Evolutionary conservation across 306 rosid species (phyloP).

Genomic region (Cucumis melo): DNA sequence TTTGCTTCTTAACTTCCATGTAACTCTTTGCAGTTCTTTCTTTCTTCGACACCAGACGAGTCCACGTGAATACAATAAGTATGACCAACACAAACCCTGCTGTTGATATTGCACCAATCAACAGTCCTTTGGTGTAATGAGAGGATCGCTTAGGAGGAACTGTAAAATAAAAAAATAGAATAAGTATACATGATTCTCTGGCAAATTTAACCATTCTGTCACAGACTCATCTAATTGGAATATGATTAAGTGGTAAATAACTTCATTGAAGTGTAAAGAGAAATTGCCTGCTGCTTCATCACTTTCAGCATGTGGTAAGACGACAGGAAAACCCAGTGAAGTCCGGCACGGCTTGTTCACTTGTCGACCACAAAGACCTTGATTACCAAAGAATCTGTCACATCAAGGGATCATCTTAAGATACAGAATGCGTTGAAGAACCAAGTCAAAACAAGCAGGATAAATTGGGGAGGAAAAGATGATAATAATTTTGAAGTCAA

Average conservation of each 20-base stretch:
- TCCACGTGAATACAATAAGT: conserved; percentile 57
- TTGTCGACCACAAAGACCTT: conserved; percentile 91
- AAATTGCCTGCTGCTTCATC: conserved; percentile 80
- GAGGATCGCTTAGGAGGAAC: conserved; percentile 63
- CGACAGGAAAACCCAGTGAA: conserved; percentile 89
- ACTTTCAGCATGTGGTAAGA: conserved; percentile 78
- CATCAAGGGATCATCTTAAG: neutral
- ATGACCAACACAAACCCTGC: conserved; percentile 42
- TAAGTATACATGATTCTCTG: neutral
- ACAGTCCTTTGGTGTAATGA: conserved; percentile 55
- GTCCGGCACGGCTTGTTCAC: conserved; percentile 71
- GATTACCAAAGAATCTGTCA: conserved; percentile 68
- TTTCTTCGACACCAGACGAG: conserved; percentile 47
- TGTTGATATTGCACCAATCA: conserved; percentile 60
- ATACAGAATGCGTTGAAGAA: neutral
- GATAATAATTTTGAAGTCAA: neutral
- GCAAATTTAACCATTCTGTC: neutral
- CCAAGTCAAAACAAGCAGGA: neutral
- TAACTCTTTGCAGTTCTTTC: conserved; percentile 60
- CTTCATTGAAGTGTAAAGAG: neutral
- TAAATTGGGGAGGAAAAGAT: neutral
- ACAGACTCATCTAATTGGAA: neutral
- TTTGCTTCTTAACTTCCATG: conserved; percentile 71
- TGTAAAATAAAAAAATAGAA: conserved; percentile 11
- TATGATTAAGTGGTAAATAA: neutral